Percentiles rank a stretch among this genome's conserved stretches.
Evolutionary conservation across 2,329 filamentous ascomycete genomes (phyloP).

Genomic region (Fusarium odoratissimum): DNA sequence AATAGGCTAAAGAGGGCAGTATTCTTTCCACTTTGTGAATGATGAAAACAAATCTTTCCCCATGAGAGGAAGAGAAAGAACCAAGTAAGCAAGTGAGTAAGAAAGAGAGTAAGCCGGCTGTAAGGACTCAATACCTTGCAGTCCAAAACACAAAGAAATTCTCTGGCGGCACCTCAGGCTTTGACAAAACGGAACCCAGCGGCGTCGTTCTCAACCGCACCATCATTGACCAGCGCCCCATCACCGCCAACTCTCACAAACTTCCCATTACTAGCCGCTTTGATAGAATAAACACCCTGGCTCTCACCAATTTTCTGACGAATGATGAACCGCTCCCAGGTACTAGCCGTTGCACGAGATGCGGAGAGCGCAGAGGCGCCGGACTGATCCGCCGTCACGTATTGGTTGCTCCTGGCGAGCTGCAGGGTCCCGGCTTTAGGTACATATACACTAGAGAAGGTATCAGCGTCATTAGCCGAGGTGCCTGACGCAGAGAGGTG

Average conservation of each 20-base stretch:
- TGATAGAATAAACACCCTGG: neutral
- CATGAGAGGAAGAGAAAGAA: neutral
- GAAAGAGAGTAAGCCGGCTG: accelerated
- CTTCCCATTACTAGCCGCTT: neutral
- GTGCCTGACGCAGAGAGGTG: neutral
- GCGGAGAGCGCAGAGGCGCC: neutral
- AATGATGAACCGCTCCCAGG: neutral
- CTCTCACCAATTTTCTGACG: neutral
- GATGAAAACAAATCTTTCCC: neutral
- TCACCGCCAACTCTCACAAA: neutral
- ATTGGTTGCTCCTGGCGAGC: neutral
- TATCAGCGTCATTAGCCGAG: accelerated
- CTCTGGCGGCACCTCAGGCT: neutral
- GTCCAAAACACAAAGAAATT: neutral
- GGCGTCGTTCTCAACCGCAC: neutral
- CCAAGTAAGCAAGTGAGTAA: accelerated
- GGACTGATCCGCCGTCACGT: neutral
- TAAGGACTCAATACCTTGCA: accelerated
- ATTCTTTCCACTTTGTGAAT: accelerated
- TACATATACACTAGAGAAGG: neutral
- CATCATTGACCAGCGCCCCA: neutral
- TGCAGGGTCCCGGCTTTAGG: neutral
- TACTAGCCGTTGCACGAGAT: neutral
- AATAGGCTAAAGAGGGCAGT: too few relatives aligned
- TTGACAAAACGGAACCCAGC: neutral